Evolutionary conservation across 2,329 filamentous ascomycete genomes (phyloP).

Genomic region (Fragosphaeria purpurea): DNA sequence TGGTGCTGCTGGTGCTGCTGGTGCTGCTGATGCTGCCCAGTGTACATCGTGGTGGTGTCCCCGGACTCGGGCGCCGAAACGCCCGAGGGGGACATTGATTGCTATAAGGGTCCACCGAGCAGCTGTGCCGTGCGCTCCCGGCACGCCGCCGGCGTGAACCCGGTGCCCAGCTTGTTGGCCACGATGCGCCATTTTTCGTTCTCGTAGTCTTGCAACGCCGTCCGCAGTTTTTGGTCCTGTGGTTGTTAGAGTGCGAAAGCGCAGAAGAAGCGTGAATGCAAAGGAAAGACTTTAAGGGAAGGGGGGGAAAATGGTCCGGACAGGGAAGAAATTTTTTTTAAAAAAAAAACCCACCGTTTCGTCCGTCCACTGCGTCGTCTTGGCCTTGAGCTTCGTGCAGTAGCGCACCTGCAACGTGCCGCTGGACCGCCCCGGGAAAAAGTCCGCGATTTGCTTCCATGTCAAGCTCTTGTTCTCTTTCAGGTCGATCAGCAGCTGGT

Average conservation of each 20-base stretch:
- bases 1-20: slow-evolving; percentile 3
- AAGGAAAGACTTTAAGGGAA: no score
- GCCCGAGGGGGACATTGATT: slow-evolving; percentile 44
- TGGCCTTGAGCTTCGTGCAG: slow-evolving; percentile 89
- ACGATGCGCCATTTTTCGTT: slow-evolving; percentile 90
- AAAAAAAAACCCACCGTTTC: slow-evolving; percentile 63
- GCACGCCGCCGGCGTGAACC: slow-evolving; percentile 80
- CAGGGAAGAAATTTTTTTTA: no score
- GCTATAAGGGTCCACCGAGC: slow-evolving; percentile 41
- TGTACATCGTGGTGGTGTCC: slow-evolving; percentile 36
- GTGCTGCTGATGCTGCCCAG: slow-evolving; percentile 20
- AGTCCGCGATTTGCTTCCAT: slow-evolving; percentile 96
- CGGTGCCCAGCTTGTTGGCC: slow-evolving; percentile 79
- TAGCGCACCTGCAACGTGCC: slow-evolving; percentile 90
- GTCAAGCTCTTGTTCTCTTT: slow-evolving; percentile 93
- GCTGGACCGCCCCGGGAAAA: slow-evolving; percentile 83
- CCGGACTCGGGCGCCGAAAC: slow-evolving; percentile 31
- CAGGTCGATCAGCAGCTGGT: slow-evolving; percentile 75
- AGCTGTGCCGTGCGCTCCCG: slow-evolving; percentile 68
- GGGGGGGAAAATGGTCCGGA: no score
- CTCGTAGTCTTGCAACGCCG: slow-evolving; percentile 73
- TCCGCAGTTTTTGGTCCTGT: slow-evolving; percentile 67
- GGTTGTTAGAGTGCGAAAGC: slow-evolving; percentile 11
- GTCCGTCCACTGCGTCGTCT: slow-evolving; percentile 87
- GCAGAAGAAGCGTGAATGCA: not conserved